Evolutionary conservation across 1,284 basidiomycete genomes (phyloP).

Genomic region (Leccinum insigne): DNA sequence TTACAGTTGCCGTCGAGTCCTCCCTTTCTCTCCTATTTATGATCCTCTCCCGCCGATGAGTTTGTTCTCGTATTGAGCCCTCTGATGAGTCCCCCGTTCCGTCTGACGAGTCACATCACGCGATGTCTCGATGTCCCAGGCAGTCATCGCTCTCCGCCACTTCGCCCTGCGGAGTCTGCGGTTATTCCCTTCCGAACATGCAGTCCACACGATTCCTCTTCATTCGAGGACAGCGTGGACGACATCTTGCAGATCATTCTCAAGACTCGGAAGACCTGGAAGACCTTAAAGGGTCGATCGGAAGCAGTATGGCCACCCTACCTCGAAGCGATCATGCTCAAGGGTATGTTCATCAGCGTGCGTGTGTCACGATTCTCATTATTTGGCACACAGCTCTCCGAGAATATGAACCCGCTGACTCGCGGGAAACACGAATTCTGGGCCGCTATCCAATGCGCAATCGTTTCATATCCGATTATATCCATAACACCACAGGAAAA

Average conservation of each 20-base stretch:
- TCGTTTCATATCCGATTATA: constrained; percentile 71
- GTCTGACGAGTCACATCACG: constrained; percentile 6
- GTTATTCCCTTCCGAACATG: constrained; percentile 4
- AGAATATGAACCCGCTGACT: constrained; percentile 67
- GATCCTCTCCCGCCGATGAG: constrained; percentile 4
- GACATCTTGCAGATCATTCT: constrained; percentile 66
- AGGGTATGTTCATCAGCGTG: constrained; percentile 47
- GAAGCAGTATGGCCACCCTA: constrained; percentile 76
- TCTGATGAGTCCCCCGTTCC: constrained; percentile 18
- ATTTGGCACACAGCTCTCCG: constrained; percentile 40
- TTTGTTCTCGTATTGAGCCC: constrained; percentile 4
- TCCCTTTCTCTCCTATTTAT: constrained; percentile 29
- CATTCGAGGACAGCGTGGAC: constrained; percentile 23
- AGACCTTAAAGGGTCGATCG: constrained; percentile 61
- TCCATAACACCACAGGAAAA: constrained; percentile 61
- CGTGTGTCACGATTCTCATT: constrained; percentile 18
- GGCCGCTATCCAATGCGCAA: constrained; percentile 75
- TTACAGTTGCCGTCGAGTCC: constrained; percentile 21
- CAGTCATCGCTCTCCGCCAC: background rate
- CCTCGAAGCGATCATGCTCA: constrained; percentile 71
- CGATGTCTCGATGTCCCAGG: constrained; percentile 1
- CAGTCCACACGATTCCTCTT: constrained; percentile 13
- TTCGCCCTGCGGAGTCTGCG: constrained; percentile 9
- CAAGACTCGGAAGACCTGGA: constrained; percentile 70
- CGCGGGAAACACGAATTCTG: constrained; percentile 64